These are phyloP conservation scores for Lathyrus tuberosus DNA, from an alignment of 306 rosid species.

Conservation along the genomic window DNA sequence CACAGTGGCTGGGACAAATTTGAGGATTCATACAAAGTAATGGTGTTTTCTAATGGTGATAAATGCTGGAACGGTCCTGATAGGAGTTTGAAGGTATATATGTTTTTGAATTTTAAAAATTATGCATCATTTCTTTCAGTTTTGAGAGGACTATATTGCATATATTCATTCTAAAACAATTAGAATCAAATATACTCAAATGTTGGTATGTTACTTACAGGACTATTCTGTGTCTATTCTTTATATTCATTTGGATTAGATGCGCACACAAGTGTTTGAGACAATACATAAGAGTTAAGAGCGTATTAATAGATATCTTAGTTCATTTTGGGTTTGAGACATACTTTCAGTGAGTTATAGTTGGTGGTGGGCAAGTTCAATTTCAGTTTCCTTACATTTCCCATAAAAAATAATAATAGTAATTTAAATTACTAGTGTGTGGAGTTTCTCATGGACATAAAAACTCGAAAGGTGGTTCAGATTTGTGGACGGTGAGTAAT, in stretches of 20 bases:
- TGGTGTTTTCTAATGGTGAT: slow-evolving; percentile 88
- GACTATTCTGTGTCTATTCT: slow-evolving; percentile 8
- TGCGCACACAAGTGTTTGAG: slow-evolving; percentile 3
- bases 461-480: slow-evolving; percentile 16
- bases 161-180: slow-evolving; percentile 7
- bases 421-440: neutral
- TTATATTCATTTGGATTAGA: slow-evolving; percentile 9
- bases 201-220: neutral
- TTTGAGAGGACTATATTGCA: slow-evolving; percentile 20
- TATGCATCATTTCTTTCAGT: slow-evolving; percentile 18
- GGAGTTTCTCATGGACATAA: slow-evolving; percentile 27
- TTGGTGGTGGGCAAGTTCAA: slow-evolving; percentile 21
- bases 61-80: slow-evolving; percentile 99
- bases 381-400: slow-evolving; percentile 18
- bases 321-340: slow-evolving; percentile 32
- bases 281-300: neutral
- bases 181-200: slow-evolving; percentile 1
- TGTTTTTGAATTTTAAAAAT: slow-evolving; percentile 4
- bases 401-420: neutral
- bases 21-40: slow-evolving; percentile 79
- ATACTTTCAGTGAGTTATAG: slow-evolving; percentile 20
- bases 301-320: slow-evolving; percentile 13
- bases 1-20: slow-evolving; percentile 93
- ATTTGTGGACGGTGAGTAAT: slow-evolving; percentile 25
- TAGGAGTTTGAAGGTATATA: slow-evolving; percentile 94